A percentile compares a stretch with the other conserved stretches of the same genome.
These are phyloP conservation scores for Ogataea ganodermae DNA, from an alignment of 805 yeast genomes.

Conservation along the genomic window DNA sequence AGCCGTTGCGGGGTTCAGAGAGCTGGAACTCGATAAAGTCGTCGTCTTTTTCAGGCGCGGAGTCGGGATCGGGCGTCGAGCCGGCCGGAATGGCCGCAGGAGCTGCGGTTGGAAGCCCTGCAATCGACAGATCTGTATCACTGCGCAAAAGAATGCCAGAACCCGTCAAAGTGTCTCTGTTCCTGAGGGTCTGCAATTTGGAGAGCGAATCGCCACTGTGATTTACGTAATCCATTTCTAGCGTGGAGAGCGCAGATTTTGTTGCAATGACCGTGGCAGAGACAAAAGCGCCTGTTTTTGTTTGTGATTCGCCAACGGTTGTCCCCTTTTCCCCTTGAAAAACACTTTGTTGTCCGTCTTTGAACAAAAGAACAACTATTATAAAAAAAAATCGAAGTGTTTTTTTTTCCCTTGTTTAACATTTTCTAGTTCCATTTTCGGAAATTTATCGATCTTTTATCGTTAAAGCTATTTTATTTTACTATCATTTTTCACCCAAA, in stretches of 20 bases:
- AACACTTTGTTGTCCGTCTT: not conserved
- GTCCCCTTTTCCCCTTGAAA: too few species aligned
- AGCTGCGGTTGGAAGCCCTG: not conserved
- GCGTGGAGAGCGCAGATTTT: not conserved
- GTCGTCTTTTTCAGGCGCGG: conserved; percentile 16
- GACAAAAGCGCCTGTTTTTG: not conserved
- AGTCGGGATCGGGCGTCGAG: too few species aligned
- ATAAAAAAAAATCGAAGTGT: not conserved
- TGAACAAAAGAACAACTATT: not conserved
- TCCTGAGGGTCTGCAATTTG: conserved; percentile 2
- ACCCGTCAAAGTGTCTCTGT: conserved; percentile 5
- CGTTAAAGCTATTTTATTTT: too few species aligned
- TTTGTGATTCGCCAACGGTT: not conserved
- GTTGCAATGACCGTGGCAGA: not conserved
- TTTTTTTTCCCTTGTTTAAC: not conserved
- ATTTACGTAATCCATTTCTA: conserved; percentile 1
- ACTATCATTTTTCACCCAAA: not conserved
- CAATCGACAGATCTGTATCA: conserved; percentile 9
- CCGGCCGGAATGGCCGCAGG: too few species aligned
- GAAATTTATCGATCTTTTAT: not conserved
- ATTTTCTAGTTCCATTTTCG: conserved; percentile 1
- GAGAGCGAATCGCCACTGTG: conserved; percentile 7
- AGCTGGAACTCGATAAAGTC: conserved; percentile 34
- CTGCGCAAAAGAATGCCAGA: conserved; percentile 8
- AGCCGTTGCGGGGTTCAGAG: conserved; percentile 14